Conservation (phyloP, 202 grass and related monocot species). For the Cymbopogon flexuosus region DNA sequence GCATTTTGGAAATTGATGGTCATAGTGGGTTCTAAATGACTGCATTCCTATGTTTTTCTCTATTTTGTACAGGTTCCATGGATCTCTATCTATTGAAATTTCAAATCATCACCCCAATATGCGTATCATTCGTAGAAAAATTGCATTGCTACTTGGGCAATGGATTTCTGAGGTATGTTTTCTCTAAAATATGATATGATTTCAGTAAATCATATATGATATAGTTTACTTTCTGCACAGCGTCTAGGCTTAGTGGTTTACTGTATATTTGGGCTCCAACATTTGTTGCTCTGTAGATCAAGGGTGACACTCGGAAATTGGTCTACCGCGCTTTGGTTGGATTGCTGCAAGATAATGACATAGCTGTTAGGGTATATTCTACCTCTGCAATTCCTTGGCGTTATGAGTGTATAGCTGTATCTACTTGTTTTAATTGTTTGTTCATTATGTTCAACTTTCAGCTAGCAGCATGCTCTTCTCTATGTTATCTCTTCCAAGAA, state of each 20-base stretch:
- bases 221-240: background rate
- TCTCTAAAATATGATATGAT: conserved; percentile 30
- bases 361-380: conserved; percentile 75
- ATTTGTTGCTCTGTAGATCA: conserved; percentile 62
- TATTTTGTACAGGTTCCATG: conserved; percentile 63
- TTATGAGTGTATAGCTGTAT: background rate
- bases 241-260: background rate
- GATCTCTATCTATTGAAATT: conserved; percentile 86
- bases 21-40: background rate
- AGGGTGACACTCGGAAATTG: conserved; percentile 81
- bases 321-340: conserved; percentile 85
- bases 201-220: conserved; percentile 7
- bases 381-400: conserved; percentile 17
- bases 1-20: conserved; percentile 4
- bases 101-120: conserved; percentile 92
- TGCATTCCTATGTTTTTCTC: background rate
- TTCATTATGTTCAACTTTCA: conserved; percentile 46
- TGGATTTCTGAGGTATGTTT: conserved; percentile 90
- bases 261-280: conserved; percentile 31
- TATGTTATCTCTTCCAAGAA: conserved; percentile 97
- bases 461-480: conserved; percentile 89
- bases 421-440: conserved; percentile 40
- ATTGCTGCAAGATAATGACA: conserved; percentile 82
- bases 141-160: conserved; percentile 86
- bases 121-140: conserved; percentile 86